Percentiles rank a stretch among this genome's conserved stretches.
These are phyloP conservation scores for Triticum turgidum DNA, from an alignment of 176 grass and related monocot species.

Conservation along the genomic window DNA sequence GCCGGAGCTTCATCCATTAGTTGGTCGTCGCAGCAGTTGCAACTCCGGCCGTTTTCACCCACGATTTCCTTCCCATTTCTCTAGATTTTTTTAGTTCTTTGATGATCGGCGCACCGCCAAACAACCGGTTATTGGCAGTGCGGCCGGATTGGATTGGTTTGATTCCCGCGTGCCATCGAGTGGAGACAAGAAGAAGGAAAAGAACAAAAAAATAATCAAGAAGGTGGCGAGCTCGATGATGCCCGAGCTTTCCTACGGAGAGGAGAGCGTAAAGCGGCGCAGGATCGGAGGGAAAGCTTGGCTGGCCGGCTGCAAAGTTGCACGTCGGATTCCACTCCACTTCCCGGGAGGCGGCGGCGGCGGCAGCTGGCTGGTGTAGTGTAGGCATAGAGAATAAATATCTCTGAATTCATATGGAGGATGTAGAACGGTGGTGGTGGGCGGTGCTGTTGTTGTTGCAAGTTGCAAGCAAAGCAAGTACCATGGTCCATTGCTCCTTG, in stretches of 20 bases:
- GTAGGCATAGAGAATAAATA: background rate
- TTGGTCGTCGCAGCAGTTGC: background rate
- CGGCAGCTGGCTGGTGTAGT: background rate
- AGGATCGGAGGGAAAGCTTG: background rate
- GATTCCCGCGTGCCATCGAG: constrained; percentile 24
- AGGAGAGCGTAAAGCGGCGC: constrained; percentile 22
- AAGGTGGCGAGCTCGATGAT: background rate
- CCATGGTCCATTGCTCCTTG: constrained; percentile 11
- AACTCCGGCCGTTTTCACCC: background rate
- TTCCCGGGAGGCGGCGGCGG: background rate
- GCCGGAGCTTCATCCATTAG: background rate
- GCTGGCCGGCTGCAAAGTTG: constrained; percentile 9
- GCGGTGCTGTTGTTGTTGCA: background rate
- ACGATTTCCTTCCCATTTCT: background rate
- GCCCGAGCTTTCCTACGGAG: constrained; percentile 31
- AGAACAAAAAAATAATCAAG: background rate
- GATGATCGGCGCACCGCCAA: constrained; percentile 35
- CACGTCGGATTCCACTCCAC: constrained; percentile 39
- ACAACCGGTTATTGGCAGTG: constrained; percentile 35
- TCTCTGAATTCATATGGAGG: background rate
- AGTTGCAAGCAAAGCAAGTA: constrained; percentile 21
- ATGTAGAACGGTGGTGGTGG: background rate
- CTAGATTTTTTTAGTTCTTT: constrained; percentile 22
- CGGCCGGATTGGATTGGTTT: constrained; percentile 19
- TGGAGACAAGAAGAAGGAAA: background rate